A percentile compares a stretch with the other conserved stretches of the same genome.
Evolutionary conservation across 2,329 filamentous ascomycete species (phyloP).

Genomic region (Aotearoamyces nothofagi): DNA sequence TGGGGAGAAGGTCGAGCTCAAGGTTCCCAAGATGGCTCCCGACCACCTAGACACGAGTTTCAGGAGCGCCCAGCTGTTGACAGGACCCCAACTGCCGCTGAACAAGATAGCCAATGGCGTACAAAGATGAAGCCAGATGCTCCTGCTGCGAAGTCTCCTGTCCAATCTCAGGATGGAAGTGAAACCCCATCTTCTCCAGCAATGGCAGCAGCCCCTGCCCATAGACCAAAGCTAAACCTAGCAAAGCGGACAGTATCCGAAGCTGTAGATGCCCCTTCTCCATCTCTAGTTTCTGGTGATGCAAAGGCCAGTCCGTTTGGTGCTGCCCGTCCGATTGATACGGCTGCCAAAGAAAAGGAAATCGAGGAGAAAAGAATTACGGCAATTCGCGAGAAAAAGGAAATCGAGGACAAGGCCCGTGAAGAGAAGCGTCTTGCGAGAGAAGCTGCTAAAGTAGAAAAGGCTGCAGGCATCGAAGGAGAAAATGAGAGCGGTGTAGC

Average conservation of each 20-base stretch:
- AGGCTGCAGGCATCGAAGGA: slow-evolving; percentile 21
- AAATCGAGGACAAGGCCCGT: slow-evolving; percentile 36
- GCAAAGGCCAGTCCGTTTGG: slow-evolving; percentile 88
- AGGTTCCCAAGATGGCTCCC: slow-evolving; percentile 56
- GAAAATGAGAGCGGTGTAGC: slow-evolving; percentile 12
- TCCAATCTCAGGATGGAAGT: slow-evolving; percentile 56
- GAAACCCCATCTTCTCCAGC: slow-evolving; percentile 61
- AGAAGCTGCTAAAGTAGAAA: slow-evolving; percentile 29
- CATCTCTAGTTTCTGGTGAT: slow-evolving; percentile 40
- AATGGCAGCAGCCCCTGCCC: slow-evolving; percentile 37
- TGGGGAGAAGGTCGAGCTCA: slow-evolving; percentile 53
- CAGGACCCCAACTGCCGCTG: slow-evolving; percentile 70
- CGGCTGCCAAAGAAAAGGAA: slow-evolving; percentile 72
- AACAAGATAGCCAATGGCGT: slow-evolving; percentile 89
- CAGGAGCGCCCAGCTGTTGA: slow-evolving; percentile 51
- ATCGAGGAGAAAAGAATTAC: slow-evolving; percentile 78
- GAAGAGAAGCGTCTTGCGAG: slow-evolving; percentile 51
- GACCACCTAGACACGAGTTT: slow-evolving; percentile 67
- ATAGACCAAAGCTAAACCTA: slow-evolving; percentile 73
- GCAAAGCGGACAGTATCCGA: slow-evolving; percentile 85
- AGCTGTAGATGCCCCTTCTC: slow-evolving; percentile 31
- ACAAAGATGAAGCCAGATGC: slow-evolving; percentile 75
- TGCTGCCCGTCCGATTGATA: slow-evolving; percentile 86
- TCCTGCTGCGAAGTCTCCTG: slow-evolving; percentile 38
- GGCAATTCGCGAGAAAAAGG: slow-evolving; percentile 65